Percentiles rank a stretch among this genome's conserved stretches.
phyloP scores from a whole-genome alignment of 768 basidiomycete genomes.

The Holtermanniella nyarrowii region DNA sequence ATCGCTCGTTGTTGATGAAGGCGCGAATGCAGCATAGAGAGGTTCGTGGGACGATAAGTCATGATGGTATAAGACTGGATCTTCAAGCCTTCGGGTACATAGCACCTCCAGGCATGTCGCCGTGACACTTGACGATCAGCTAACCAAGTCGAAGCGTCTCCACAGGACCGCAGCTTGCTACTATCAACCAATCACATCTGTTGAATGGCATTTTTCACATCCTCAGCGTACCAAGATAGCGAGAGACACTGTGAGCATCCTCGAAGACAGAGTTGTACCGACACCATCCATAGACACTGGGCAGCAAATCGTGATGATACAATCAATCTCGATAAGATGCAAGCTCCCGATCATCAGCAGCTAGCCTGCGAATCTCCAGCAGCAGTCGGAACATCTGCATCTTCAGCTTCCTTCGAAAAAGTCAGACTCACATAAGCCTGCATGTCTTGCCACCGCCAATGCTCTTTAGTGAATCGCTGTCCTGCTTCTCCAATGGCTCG shows the following conservation, averaged over 20 bases:
- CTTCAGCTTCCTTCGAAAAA: background rate
- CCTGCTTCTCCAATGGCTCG: conserved; percentile 15
- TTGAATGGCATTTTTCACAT: too few species aligned
- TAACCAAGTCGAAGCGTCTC: too few species aligned
- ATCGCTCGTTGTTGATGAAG: too few species aligned
- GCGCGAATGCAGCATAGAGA: too few species aligned
- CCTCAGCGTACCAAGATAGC: background rate
- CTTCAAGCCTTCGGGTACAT: too few species aligned
- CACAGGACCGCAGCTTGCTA: too few species aligned
- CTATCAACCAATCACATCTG: too few species aligned
- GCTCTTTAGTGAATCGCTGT: conserved; percentile 13
- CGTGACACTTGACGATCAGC: too few species aligned
- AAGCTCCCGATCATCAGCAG: background rate
- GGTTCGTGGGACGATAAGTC: too few species aligned
- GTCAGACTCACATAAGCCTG: conserved; percentile 5
- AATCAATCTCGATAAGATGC: background rate
- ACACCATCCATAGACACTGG: background rate
- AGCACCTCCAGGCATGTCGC: too few species aligned
- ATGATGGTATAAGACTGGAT: too few species aligned
- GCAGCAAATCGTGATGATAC: too few species aligned
- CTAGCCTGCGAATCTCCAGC: background rate
- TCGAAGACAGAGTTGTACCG: background rate
- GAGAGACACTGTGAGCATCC: background rate
- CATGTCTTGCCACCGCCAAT: conserved; percentile 24
- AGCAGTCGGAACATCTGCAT: background rate